These are phyloP conservation scores for Amanita rubescens DNA, from an alignment of 768 basidiomycete genomes.

Conservation along the genomic window DNA sequence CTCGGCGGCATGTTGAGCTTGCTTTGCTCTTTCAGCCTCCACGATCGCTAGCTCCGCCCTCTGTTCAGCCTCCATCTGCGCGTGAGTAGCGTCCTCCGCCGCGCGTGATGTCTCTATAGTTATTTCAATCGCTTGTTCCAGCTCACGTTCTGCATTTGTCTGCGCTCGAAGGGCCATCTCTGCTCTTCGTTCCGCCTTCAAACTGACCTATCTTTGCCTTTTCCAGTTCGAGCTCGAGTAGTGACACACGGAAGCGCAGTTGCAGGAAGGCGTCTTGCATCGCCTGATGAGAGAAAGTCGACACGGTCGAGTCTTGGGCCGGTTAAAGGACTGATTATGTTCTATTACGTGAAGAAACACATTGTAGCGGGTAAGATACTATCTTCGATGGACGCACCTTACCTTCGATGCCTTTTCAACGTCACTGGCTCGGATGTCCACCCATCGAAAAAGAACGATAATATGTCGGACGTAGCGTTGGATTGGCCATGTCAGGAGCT, in stretches of 20 bases:
- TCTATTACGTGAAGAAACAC: neutral
- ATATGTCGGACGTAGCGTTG: neutral
- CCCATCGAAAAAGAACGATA: neutral
- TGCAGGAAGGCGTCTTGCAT: neutral
- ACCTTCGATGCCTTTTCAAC: too few species aligned
- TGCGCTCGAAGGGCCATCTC: neutral
- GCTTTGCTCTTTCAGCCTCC: neutral
- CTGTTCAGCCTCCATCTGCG: constrained; percentile 1
- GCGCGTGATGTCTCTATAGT: neutral
- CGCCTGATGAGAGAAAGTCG: too few species aligned
- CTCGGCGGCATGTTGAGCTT: neutral
- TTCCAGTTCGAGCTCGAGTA: neutral
- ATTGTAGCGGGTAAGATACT: neutral
- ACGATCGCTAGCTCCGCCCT: neutral
- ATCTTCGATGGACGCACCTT: too few species aligned
- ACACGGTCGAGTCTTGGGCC: too few species aligned
- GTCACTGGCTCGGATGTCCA: too few species aligned
- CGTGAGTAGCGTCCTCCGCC: neutral
- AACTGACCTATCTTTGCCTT: neutral
- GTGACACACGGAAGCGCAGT: neutral
- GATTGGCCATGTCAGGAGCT: neutral
- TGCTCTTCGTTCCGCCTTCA: neutral
- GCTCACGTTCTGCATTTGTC: neutral
- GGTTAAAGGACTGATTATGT: neutral
- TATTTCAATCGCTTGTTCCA: neutral